Evolutionary conservation across 139 green algal genomes (phyloP).

Genomic region (Tetradesmus obliquus): DNA sequence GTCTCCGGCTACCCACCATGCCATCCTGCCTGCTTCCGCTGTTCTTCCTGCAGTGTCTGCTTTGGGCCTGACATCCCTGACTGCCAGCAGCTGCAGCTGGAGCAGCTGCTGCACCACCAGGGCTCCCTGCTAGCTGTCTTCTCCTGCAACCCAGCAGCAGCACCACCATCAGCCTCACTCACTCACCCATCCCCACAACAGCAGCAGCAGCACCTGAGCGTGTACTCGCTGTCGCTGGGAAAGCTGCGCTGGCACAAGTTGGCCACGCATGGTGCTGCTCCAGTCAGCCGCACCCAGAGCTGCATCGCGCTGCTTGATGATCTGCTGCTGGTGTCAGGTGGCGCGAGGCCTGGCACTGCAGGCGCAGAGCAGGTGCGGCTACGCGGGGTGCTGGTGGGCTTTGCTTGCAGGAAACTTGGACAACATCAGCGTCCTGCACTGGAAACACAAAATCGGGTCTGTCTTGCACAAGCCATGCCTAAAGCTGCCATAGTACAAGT

Average conservation of each 20-base stretch:
- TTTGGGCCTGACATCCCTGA: constrained; percentile 11
- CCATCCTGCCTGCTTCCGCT: background rate
- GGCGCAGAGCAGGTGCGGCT: background rate
- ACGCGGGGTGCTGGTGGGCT: background rate
- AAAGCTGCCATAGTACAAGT: no score
- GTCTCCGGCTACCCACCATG: no score
- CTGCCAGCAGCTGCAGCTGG: background rate
- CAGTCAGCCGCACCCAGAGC: constrained; percentile 10
- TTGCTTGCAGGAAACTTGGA: background rate
- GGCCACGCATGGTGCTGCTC: background rate
- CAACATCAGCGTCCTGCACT: no score
- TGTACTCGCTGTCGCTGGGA: background rate
- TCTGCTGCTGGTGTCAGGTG: constrained; percentile 24
- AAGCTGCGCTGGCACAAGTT: background rate
- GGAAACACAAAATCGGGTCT: no score
- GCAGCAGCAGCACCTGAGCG: background rate
- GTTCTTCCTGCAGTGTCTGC: background rate
- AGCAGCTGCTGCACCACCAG: constrained; percentile 24
- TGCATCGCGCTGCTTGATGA: constrained; percentile 12
- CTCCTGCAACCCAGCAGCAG: background rate
- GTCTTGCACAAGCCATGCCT: no score
- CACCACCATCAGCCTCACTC: background rate
- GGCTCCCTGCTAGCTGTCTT: background rate
- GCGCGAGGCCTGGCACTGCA: background rate
- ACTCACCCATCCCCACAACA: background rate